Conservation (phyloP, 2,329 filamentous ascomycete genomes). For the Alternaria ventricosa region DNA sequence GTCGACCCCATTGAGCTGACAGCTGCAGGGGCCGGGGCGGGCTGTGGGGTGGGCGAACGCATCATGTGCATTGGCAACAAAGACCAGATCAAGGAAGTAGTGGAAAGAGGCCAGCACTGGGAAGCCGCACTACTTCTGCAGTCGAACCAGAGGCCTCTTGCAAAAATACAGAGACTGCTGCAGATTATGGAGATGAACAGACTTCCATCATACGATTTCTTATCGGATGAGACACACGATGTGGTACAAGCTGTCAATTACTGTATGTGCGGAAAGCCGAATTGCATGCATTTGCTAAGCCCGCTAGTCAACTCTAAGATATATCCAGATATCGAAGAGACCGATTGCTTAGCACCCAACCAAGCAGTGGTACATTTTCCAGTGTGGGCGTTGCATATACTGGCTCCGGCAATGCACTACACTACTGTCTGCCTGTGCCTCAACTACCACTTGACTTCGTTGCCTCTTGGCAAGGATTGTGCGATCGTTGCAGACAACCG, state of each 20-base stretch:
- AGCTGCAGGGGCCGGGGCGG: neutral
- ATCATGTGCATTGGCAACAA: neutral
- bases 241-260: neutral
- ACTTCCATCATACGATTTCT: neutral
- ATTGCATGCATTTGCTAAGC: neutral
- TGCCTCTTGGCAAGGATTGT: neutral
- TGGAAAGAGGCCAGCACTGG: neutral
- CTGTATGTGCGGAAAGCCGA: neutral
- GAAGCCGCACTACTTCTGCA: neutral
- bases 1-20: neutral
- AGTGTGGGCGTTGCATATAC: neutral
- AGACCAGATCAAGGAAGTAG: neutral
- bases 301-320: neutral
- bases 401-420: neutral
- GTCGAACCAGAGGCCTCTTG: neutral
- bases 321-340: neutral
- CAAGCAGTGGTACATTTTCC: neutral
- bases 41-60: neutral
- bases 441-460: neutral
- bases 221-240: neutral
- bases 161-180: neutral
- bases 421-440: neutral
- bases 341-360: neutral
- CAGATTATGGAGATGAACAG: neutral
- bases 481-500: rapidly evolving